Evolutionary conservation across 2,329 filamentous ascomycete species (phyloP), one percentile per base, ranked within the genome.

Genomic region (Botrytis galanthina): DNA sequence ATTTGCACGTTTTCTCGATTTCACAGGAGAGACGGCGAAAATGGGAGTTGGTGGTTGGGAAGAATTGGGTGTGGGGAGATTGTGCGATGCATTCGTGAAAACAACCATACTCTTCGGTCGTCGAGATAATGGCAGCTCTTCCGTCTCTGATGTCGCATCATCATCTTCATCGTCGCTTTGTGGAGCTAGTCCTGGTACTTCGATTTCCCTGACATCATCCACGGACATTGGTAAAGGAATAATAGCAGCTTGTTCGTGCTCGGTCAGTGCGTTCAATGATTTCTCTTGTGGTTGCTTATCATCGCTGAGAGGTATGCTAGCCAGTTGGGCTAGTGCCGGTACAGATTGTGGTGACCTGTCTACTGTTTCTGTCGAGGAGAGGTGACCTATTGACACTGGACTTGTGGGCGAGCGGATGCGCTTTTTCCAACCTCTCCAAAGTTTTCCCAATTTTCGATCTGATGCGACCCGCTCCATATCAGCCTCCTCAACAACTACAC

Each of bases 381-480:
- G 84, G 39, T 86, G 84, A 73, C 75, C 72, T 51, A 85, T 82
- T 64, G 85, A 83, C 67, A 84, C 81, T 57, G 87, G 85, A 48
- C 84, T 82, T 48, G 81, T 81, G 0, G 89, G 88, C 10, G 87
- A 86, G 73, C 93, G 89, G 78, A 93, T 87, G 75, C 92, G 89
- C 84, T 97, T 97, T 83, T 96, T 94, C 96, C 96, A 99, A 39
- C 93, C 92, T 78, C 96, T 90, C 96, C 96, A 99, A 61, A 98
- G 85, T 67, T 95, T 88, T 32, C 96, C 96, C 1, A 99, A 85
- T 3, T 93, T 95, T 73, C 94, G 89, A 80, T 97, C 97, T 74
- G 98, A 86, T 12, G 95, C 95, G 76, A 98, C 89, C 77, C 95
- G 93, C 80, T 98, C 96, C 87, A 98, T 93, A 81, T 99, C 96